Evolutionary conservation across 352 stramenopile species (phyloP).

Genomic region (Phytophthora litchii): DNA sequence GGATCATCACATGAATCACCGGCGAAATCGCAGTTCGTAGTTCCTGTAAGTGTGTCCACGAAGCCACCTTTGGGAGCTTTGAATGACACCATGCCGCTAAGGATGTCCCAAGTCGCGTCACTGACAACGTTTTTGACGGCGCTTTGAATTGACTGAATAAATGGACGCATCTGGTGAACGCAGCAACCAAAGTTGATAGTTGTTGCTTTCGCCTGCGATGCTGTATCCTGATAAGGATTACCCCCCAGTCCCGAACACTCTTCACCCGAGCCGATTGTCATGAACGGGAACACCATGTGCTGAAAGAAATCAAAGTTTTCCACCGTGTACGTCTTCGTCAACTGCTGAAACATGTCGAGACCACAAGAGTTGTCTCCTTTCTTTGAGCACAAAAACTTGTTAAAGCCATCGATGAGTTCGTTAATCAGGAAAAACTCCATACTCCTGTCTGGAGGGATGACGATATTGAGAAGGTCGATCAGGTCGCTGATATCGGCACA

Average conservation of each 20-base stretch:
- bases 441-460: slow-evolving; percentile 44
- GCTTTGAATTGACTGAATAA: slow-evolving; percentile 51
- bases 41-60: slow-evolving; percentile 45
- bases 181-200: slow-evolving; percentile 61
- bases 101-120: slow-evolving; percentile 41
- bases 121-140: slow-evolving; percentile 42
- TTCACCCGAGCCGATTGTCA: slow-evolving; percentile 37
- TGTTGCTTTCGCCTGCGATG: slow-evolving; percentile 29
- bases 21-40: slow-evolving; percentile 40
- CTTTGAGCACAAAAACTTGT: slow-evolving; percentile 55
- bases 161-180: slow-evolving; percentile 46
- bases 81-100: slow-evolving; percentile 57
- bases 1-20: slow-evolving; percentile 48
- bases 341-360: slow-evolving; percentile 46
- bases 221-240: slow-evolving; percentile 42
- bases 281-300: slow-evolving; percentile 56
- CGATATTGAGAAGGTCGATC: slow-evolving; percentile 56
- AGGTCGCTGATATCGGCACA: slow-evolving; percentile 54
- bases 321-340: slow-evolving; percentile 49
- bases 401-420: slow-evolving; percentile 58
- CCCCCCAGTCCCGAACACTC: slow-evolving; percentile 51
- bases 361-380: slow-evolving; percentile 45
- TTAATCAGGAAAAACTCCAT: slow-evolving; percentile 52
- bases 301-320: slow-evolving; percentile 52
- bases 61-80: slow-evolving; percentile 31